These are phyloP conservation scores for Phtheirospermum japonicum DNA, from an alignment of 257 asterid species.

Conservation along the genomic window DNA sequence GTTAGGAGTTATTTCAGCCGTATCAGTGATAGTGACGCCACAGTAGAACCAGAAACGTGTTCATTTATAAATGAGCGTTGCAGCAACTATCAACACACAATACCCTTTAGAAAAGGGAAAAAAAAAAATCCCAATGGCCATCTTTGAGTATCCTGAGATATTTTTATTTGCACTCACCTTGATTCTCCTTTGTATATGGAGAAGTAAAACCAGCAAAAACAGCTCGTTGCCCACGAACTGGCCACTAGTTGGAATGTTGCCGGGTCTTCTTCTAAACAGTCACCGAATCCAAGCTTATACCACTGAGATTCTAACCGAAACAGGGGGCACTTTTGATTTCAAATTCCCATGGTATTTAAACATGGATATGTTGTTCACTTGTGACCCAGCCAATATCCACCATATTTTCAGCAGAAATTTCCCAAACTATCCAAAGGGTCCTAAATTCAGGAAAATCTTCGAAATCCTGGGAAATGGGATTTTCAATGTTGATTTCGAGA, in stretches of 20 bases:
- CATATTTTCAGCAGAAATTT: constrained; percentile 39
- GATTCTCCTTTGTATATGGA: no score
- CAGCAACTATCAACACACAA: no score
- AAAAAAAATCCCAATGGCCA: no score
- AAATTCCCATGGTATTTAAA: constrained; percentile 34
- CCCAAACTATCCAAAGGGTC: constrained; percentile 47
- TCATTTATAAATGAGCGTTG: no score
- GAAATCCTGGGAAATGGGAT: constrained; percentile 41
- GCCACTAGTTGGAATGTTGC: constrained; percentile 48
- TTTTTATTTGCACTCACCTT: no score
- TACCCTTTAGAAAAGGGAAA: no score
- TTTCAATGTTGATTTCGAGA: constrained; percentile 37
- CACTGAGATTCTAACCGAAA: constrained; percentile 26
- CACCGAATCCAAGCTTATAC: constrained; percentile 31
- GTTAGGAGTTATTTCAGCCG: no score
- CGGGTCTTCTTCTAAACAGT: constrained; percentile 30
- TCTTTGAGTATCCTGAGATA: no score
- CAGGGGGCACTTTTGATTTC: constrained; percentile 29
- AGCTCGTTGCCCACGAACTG: constrained; percentile 32
- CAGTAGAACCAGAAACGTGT: no score
- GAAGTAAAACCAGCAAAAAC: neutral
- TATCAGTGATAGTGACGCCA: no score
- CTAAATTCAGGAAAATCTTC: constrained; percentile 35
- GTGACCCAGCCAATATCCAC: constrained; percentile 45
- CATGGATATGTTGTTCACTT: constrained; percentile 33